A percentile compares a stretch with the other conserved stretches of the same genome.
Conservation (phyloP, 2,329 filamentous ascomycete species). For the Calycina herbarum region DNA sequence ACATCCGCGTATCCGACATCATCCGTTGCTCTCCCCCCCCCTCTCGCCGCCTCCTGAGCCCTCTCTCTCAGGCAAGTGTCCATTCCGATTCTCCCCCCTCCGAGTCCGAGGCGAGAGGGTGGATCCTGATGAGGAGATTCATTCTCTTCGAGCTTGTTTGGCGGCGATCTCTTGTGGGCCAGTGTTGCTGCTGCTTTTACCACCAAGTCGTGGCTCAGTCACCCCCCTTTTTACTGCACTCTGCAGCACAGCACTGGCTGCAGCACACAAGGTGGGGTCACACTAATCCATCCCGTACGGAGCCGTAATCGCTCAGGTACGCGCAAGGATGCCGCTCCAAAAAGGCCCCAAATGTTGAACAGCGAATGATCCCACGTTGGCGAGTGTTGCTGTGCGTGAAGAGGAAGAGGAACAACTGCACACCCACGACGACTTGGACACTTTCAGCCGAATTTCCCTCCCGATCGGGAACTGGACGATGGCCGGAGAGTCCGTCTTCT, state of each 20-base stretch:
- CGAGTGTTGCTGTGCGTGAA: background rate
- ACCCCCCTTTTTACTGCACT: conserved; percentile 7
- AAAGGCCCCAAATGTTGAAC: background rate
- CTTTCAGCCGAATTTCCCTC: conserved; percentile 1
- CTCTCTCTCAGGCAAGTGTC: background rate
- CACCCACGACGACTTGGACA: background rate
- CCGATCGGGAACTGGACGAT: background rate
- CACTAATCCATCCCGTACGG: conserved; percentile 13
- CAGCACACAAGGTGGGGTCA: conserved; percentile 19
- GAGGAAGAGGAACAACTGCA: background rate
- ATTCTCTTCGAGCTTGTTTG: conserved; percentile 1
- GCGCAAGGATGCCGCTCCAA: conserved; percentile 21
- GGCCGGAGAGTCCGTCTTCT: background rate
- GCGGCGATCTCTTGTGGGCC: conserved; percentile 3
- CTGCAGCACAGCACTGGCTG: conserved; percentile 16
- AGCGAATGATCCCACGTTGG: background rate
- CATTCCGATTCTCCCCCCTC: background rate
- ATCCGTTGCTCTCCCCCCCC: background rate
- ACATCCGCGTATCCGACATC: background rate
- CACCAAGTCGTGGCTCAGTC: conserved; percentile 14
- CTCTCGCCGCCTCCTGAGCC: background rate
- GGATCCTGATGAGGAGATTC: background rate
- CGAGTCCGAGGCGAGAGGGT: background rate
- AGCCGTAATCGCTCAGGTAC: conserved; percentile 25
- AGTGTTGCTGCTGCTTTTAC: background rate